Evolutionary conservation across 1,139 yeast species (phyloP).

Genomic region (Meyerozyma elateridarum): DNA sequence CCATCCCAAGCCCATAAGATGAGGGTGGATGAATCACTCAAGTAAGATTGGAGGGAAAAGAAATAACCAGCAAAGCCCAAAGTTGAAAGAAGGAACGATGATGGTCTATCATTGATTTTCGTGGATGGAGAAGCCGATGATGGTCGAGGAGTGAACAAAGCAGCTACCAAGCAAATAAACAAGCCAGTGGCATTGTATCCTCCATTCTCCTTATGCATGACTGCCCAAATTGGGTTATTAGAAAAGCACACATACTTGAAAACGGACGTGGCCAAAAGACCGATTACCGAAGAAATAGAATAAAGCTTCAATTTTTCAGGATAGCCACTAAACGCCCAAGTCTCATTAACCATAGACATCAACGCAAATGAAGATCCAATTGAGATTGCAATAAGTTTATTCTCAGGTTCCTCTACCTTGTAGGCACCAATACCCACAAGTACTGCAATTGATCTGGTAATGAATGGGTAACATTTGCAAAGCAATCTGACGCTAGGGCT

Average conservation of each 20-base stretch:
- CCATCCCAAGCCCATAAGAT: constrained; percentile 96
- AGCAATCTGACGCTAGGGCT: constrained; percentile 48
- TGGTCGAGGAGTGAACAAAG: constrained; percentile 47
- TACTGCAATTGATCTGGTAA: constrained; percentile 54
- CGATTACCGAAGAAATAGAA: constrained; percentile 61
- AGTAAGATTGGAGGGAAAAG: constrained; percentile 67
- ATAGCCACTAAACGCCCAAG: constrained; percentile 38
- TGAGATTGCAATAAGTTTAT: constrained; percentile 61
- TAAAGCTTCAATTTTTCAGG: constrained; percentile 46
- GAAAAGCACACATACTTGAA: constrained; percentile 74
- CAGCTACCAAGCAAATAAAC: constrained; percentile 58
- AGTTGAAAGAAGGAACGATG: constrained; percentile 45
- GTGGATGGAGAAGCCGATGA: constrained; percentile 16
- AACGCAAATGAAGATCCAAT: constrained; percentile 63
- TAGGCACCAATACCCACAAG: constrained; percentile 75
- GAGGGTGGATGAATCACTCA: constrained; percentile 80
- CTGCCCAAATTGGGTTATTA: constrained; percentile 95
- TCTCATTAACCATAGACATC: constrained; percentile 58
- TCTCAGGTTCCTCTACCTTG: constrained; percentile 59
- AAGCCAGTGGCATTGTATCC: constrained; percentile 79
- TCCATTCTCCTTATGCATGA: constrained; percentile 80
- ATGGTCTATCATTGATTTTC: constrained; percentile 26
- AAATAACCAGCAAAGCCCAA: constrained; percentile 75
- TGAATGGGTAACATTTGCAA: constrained; percentile 36
- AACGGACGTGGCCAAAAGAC: constrained; percentile 67